Evolutionary conservation across 23 red algal genomes (phyloP), one percentile per base, ranked within the genome.

Genomic region (Gracilaria gracilis): DNA sequence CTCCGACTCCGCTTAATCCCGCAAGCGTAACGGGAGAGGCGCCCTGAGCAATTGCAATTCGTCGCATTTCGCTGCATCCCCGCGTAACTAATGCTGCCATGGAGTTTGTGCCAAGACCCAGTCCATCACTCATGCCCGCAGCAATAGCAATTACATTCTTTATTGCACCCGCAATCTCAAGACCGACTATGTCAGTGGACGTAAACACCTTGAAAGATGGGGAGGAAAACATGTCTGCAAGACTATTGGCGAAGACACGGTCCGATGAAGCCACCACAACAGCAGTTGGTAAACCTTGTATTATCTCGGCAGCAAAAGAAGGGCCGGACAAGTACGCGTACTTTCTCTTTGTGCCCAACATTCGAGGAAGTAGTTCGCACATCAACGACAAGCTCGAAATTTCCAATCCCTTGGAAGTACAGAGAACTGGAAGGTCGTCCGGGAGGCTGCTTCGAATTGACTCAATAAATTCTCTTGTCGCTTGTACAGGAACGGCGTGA

Each of bases 91-190:
- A 59, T 13, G 94, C 97, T 27, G 97, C 97, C 84, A 95, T 99
- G 12, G 97, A 91, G 71, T 99, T 99, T 53, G 91, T 99, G 51
- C 97, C 97, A 13, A 99, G 80, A 11, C 97, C 97, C 37, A 99
- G 65, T 16, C 97, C 97, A 32, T 99, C 97, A 25, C 91, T 86
- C 80, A 99, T 96, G 44, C 97, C 97, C 38, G 97, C 97, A 20
- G 97, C 97, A 33, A 99, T 94, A 11, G 97, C 97, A 19, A 99
- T 96, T 24, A 99, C 95, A 69, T 99, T 99, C 86, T 99, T 99
- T 16, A 96, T 89, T 9, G 97, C 97, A 46, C 97, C 97, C 0
- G 93, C 89, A 71, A 99, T 85, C 47, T 99, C 97, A 67, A 99
- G 76, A 15, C 97, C 97, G 24, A 99, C 93, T 19, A 62, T 82